Evolutionary conservation across 2,329 filamentous ascomycete genomes (phyloP), one percentile per base, ranked within the genome.

Genomic region (Botryotinia convoluta): DNA sequence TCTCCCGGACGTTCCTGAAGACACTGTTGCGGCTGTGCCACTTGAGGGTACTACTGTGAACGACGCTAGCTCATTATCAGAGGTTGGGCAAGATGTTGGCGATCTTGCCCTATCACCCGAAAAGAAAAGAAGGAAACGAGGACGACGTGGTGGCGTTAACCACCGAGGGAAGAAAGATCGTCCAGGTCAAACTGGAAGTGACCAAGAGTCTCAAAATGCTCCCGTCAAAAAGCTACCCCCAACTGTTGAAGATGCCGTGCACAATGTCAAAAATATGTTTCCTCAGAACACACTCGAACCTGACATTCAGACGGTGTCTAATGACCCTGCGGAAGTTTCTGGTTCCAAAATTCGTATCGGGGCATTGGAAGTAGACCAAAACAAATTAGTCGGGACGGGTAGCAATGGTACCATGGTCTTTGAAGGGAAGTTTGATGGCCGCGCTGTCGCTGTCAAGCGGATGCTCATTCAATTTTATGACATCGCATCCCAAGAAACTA

Each of bases 351-450:
- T 91, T 77, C 87, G 85, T 71, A 89, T 92, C 81, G 89, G 88
- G 44, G 89, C 87, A 72, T 87, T 92, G 2, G 87, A 90, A 77
- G 89, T 92, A 70, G 87, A 91, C 75, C 87, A 87, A 62, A 87
- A 90, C 63, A 85, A 87, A 77, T 87, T 91, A 76, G 85, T 92
- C 44, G 90, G 90, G 35, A 91, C 93, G 74, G 96, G 96, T 72
- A 98, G 95, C 82, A 97, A 98, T 80, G 96, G 96, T n/a, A 99
- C 96, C 0, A 90, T 97, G 71, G 96, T 99, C 0, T 98, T 96
- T 82, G 92, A 93, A 67, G 96, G 96, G n/a, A 93, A 91, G 71
- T 98, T 97, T 81, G 96, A 97, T 81, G 94, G 94, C 37, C 91
- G 95, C 69, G 92, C 95, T 62, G 95, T 99, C 39, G 96, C 96